Evolutionary conservation across 1,284 basidiomycete species (phyloP).

Genomic region (Hemileia vastatrix): DNA sequence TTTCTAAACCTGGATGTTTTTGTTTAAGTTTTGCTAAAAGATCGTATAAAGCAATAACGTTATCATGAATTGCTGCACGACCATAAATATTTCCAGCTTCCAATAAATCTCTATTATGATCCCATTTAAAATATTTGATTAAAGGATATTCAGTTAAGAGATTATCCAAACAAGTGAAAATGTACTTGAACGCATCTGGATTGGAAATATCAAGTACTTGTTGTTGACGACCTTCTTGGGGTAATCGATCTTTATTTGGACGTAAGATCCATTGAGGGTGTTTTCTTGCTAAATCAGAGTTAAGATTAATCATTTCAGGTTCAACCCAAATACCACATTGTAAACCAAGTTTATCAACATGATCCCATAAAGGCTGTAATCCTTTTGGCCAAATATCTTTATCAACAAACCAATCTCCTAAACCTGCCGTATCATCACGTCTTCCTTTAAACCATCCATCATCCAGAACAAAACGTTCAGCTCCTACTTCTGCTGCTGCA

Average conservation of each 20-base stretch:
- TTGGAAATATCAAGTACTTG: conserved; percentile 18
- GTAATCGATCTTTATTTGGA: no score
- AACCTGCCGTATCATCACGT: no score
- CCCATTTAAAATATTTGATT: conserved; percentile 18
- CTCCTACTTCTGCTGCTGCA: no score
- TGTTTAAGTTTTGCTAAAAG: conserved; percentile 6
- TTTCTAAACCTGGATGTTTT: conserved; percentile 9
- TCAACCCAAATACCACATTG: no score
- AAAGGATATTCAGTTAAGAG: conserved; percentile 12
- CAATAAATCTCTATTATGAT: conserved; percentile 15
- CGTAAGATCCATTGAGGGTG: no score
- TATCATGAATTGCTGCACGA: conserved; percentile 9
- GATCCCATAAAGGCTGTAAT: conserved; percentile 14
- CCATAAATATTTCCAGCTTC: not conserved
- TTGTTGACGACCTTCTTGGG: no score
- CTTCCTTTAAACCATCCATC: no score
- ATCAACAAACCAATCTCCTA: no score
- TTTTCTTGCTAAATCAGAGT: no score
- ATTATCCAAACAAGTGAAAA: conserved; percentile 13
- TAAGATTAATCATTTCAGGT: no score
- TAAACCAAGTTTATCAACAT: conserved; percentile 16
- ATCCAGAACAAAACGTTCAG: no score
- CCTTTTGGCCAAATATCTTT: conserved; percentile 17
- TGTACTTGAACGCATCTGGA: conserved; percentile 13
- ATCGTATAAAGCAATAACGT: conserved; percentile 6